Evolutionary conservation across 306 rosid genomes (phyloP).

Genomic region (Acmispon strigosus): DNA sequence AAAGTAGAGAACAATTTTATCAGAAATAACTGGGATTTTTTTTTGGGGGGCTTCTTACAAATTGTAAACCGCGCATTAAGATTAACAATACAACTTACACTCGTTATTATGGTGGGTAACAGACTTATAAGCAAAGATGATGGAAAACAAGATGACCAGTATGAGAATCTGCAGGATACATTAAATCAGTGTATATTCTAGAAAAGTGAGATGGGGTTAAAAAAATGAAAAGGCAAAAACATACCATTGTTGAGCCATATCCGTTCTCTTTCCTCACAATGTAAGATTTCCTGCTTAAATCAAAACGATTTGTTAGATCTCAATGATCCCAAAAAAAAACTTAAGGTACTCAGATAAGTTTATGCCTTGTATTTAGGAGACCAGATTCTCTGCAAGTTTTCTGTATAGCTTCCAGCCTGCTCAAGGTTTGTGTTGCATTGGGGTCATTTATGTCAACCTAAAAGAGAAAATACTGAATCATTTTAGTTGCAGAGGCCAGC

Average conservation of each 20-base stretch:
- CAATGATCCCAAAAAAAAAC: neutral
- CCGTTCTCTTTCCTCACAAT: conserved; percentile 28
- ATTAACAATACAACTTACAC: conserved; percentile 34
- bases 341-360: conserved; percentile 14
- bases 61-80: neutral
- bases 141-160: conserved; percentile 39
- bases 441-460: conserved; percentile 86
- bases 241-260: conserved; percentile 48
- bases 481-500: conserved; percentile 2
- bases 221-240: neutral
- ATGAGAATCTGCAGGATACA: conserved; percentile 53
- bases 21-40: neutral
- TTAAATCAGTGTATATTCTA: conserved; percentile 12
- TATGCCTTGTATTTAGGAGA: conserved; percentile 54
- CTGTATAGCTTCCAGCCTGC: conserved; percentile 71
- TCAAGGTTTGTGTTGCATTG: conserved; percentile 73
- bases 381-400: conserved; percentile 81
- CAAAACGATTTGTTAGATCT: conserved; percentile 25
- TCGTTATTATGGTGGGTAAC: conserved; percentile 39
- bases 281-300: conserved; percentile 57
- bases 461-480: conserved; percentile 9
- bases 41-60: neutral
- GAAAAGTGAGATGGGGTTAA: neutral
- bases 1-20: neutral
- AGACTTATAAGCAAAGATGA: conserved; percentile 50